Base-by-base conservation (phyloP, 805 yeast species). In the Maudiozyma turicensis region DNA sequence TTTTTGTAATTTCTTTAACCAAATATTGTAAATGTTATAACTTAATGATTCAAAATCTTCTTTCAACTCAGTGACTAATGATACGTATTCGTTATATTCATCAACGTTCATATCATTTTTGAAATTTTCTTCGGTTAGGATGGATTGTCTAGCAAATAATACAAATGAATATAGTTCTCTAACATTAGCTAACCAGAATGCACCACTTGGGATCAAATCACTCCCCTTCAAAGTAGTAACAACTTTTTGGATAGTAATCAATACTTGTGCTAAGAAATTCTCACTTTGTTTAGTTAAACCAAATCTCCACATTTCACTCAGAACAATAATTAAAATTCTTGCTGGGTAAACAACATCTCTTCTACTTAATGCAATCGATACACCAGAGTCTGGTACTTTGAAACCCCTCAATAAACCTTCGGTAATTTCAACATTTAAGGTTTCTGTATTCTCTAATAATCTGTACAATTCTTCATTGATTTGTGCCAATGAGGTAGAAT, bases 231-330 rank as follows among this genome's bases (percentile, higher is more conserved):
- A 74, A n/a, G 74, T 69, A 46, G 85, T 76, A 14, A 91, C 95
- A 52, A 86, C 82, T 46, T 78, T 80, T 71, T 91, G 98, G 57
- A 93, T 88, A 1, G 86, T 84, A 31, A 86, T 79, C 64, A 91
- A 75, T 2, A 89, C 95, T 64, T 85, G 90, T 44, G 96, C 96
- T 53, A 93, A 72, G 63, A 93, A 86, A 49, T 81, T 82, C 71
- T 93, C 98, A 63, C 91, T 82, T 67, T 91, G 96, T 56, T 84
- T 81, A 13, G 96, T 88, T 59, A 89, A 77, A 2, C 98, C 98
- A 44, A 91, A 74, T 69, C 98, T 79, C 99, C 99, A 93, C 98
- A 93, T 89, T 67, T 93, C 99, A 60, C 95, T 83, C 54, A 91
- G 73, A 34, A 91, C 84, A 55, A 93, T 84, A 60, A 93, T 91